Conservation (phyloP, 352 stramenopile species). For the Pythium rishiriense region DNA sequence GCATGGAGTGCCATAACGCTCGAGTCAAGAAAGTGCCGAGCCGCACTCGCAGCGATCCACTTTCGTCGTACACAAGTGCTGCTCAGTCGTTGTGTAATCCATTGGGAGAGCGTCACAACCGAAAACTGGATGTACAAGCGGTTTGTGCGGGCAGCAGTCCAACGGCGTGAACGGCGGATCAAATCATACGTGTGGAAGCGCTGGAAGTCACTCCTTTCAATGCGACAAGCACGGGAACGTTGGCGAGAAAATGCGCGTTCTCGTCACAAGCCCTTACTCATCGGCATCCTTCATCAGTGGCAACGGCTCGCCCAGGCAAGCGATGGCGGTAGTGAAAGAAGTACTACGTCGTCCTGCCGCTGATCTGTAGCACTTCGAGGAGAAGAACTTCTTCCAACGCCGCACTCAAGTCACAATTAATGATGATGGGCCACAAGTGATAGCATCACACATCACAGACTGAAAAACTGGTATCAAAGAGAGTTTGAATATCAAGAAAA, state of each 20-base stretch:
- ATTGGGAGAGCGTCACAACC: conserved; percentile 8
- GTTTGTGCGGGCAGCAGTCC: background rate
- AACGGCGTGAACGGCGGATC: background rate
- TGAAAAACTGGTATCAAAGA: no score
- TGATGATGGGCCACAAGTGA: background rate
- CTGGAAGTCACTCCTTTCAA: background rate
- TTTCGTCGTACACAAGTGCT: background rate
- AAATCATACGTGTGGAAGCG: background rate
- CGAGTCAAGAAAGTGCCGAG: background rate
- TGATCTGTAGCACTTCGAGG: no score
- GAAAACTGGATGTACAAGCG: background rate
- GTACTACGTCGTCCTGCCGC: no score
- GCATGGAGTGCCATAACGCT: background rate
- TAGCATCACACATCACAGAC: background rate
- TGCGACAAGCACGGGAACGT: background rate
- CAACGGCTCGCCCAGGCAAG: no score
- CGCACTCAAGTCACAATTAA: no score
- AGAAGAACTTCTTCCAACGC: background rate
- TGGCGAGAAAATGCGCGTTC: background rate
- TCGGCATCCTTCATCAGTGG: background rate
- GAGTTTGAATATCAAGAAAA: no score
- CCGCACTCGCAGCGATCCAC: background rate
- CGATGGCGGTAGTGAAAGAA: no score
- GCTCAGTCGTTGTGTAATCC: background rate
- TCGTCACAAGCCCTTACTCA: background rate